These are phyloP conservation scores for Waltiozyma sp. DNA, from an alignment of 1,139 yeast genomes.

Conservation along the genomic window DNA sequence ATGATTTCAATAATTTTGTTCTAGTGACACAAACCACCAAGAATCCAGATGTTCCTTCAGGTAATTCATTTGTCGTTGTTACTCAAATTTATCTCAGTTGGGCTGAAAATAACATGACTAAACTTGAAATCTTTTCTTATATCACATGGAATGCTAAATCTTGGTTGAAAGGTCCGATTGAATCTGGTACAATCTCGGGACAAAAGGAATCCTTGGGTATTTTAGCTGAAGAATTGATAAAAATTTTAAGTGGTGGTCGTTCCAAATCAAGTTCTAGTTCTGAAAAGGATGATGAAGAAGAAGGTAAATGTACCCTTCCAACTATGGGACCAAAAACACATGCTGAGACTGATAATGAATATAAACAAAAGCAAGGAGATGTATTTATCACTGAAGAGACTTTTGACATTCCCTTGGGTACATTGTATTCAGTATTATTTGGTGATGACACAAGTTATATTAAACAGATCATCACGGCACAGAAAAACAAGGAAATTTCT, in stretches of 20 bases:
- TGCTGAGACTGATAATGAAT: conserved; percentile 38
- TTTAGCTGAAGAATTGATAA: conserved; percentile 31
- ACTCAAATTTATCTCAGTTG: conserved; percentile 53
- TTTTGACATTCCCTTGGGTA: conserved; percentile 73
- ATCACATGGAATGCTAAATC: conserved; percentile 69
- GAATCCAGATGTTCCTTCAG: conserved; percentile 95
- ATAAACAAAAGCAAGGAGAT: conserved; percentile 29
- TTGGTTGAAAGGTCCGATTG: conserved; percentile 41
- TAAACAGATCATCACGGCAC: conserved; percentile 45
- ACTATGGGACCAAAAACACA: conserved; percentile 48
- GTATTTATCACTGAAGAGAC: conserved; percentile 31
- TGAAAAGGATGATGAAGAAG: conserved; percentile 14
- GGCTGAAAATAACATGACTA: conserved; percentile 64
- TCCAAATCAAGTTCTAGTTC: not conserved
- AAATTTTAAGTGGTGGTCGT: conserved; percentile 1
- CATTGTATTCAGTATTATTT: conserved; percentile 55
- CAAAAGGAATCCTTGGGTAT: conserved; percentile 45
- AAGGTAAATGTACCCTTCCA: conserved; percentile 20
- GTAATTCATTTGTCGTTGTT: conserved; percentile 63
- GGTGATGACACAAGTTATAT: conserved; percentile 61
- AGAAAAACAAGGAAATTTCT: conserved; percentile 61
- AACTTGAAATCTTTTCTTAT: conserved; percentile 49
- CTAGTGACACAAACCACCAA: conserved; percentile 57
- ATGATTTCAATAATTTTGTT: conserved; percentile 45
- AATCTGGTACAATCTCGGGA: conserved; percentile 54